A percentile compares a stretch with the other conserved stretches of the same genome.
Conservation (phyloP, 306 rosid species). For the Quercus engelmannii region DNA sequence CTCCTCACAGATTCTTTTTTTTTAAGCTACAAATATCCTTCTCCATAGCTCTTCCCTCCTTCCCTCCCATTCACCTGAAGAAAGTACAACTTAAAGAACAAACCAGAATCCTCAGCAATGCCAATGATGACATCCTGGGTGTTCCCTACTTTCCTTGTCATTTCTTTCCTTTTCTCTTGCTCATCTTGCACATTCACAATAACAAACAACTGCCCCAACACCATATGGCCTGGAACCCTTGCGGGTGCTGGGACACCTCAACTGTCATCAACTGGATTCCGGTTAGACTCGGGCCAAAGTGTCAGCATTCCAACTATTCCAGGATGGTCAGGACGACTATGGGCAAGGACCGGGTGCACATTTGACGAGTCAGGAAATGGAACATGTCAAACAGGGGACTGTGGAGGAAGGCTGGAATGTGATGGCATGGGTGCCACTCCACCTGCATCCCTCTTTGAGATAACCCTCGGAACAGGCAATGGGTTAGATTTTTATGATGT, state of each 20-base stretch:
- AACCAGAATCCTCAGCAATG: slow-evolving; percentile 24
- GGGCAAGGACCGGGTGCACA: slow-evolving; percentile 93
- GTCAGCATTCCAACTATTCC: slow-evolving; percentile 46
- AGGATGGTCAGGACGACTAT: slow-evolving; percentile 88
- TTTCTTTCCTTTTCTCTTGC: slow-evolving; percentile 19
- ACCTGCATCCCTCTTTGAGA: slow-evolving; percentile 82
- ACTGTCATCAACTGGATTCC: slow-evolving; percentile 62
- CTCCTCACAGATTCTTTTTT: slow-evolving; percentile 23
- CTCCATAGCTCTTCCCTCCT: slow-evolving; percentile 15
- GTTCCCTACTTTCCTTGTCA: slow-evolving; percentile 11
- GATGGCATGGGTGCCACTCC: slow-evolving; percentile 82
- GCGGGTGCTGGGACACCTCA: slow-evolving; percentile 61
- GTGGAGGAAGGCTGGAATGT: slow-evolving; percentile 83
- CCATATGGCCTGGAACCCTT: slow-evolving; percentile 89
- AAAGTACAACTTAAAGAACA: neutral
- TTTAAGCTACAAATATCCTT: slow-evolving; percentile 21
- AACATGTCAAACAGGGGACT: slow-evolving; percentile 76
- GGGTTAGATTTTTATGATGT: slow-evolving; percentile 72
- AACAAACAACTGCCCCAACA: slow-evolving; percentile 64
- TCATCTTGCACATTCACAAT: slow-evolving; percentile 55
- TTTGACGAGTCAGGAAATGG: slow-evolving; percentile 72
- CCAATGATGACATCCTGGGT: slow-evolving; percentile 20
- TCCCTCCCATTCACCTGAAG: neutral
- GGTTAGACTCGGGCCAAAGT: slow-evolving; percentile 44
- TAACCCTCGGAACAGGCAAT: slow-evolving; percentile 68